Conservation (phyloP, 1,139 yeast species). For the Pichia sp. region DNA sequence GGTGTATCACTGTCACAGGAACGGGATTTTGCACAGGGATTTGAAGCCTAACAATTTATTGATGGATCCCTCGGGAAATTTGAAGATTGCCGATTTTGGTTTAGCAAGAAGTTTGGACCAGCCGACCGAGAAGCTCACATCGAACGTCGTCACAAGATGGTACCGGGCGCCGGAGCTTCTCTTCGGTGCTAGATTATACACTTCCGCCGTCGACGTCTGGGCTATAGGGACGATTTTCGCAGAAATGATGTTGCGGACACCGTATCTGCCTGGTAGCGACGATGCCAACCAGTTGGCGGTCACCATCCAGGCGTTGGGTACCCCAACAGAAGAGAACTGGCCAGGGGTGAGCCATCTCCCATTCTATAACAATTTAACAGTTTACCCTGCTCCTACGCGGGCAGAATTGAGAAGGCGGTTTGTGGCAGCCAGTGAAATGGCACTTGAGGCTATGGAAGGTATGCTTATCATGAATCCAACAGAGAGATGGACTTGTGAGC, state of each 20-base stretch:
- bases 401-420: conserved; percentile 79
- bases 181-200: conserved; percentile 85
- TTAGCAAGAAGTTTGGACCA: conserved; percentile 80
- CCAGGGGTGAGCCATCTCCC: conserved; percentile 83
- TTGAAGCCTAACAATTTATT: conserved; percentile 78
- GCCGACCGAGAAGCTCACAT: conserved; percentile 76
- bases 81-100: conserved; percentile 96
- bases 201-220: conserved; percentile 90
- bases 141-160: conserved; percentile 97
- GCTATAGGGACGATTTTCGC: conserved; percentile 95
- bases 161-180: conserved; percentile 91
- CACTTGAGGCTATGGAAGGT: conserved; percentile 68
- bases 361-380: conserved; percentile 61
- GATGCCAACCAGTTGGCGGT: conserved; percentile 87
- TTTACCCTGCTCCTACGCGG: conserved; percentile 81
- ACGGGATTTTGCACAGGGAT: conserved; percentile 85
- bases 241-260: conserved; percentile 89
- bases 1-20: conserved; percentile 90
- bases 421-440: conserved; percentile 87
- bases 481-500: conserved; percentile 60
- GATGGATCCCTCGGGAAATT: conserved; percentile 78
- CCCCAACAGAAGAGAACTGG: conserved; percentile 92
- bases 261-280: conserved; percentile 88
- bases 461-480: conserved; percentile 80
- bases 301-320: conserved; percentile 90